phyloP scores from a whole-genome alignment of 2,329 filamentous ascomycete species.

The Sporothrix protearum region DNA sequence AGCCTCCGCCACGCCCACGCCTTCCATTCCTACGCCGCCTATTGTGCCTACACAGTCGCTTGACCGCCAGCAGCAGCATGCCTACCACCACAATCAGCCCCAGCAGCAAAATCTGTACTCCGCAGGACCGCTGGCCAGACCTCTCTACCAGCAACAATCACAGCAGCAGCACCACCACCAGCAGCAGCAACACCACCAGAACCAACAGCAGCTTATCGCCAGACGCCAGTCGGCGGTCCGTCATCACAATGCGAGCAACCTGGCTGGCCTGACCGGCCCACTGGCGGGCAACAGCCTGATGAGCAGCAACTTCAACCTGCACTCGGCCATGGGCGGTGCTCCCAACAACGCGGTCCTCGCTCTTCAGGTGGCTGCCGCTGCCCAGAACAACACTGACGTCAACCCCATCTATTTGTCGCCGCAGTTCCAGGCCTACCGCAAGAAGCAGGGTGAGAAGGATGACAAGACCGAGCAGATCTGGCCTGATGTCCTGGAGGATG shows the following conservation, averaged over 20 bases:
- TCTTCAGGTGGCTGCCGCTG: neutral
- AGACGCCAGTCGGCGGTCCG: conserved; percentile 19
- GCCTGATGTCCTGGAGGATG: conserved; percentile 61
- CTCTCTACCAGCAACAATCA: conserved; percentile 30
- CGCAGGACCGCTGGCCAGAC: conserved; percentile 19
- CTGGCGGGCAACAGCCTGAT: conserved; percentile 17
- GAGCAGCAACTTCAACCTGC: conserved; percentile 15
- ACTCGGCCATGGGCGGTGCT: neutral
- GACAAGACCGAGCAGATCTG: conserved; percentile 59
- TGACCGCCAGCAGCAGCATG: conserved; percentile 33
- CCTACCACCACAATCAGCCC: conserved; percentile 24
- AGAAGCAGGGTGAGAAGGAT: conserved; percentile 61
- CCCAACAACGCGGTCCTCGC: conserved; percentile 7
- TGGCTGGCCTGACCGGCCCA: conserved; percentile 19
- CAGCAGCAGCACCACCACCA: conserved; percentile 33
- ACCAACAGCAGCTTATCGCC: conserved; percentile 22
- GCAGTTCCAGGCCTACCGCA: conserved; percentile 63
- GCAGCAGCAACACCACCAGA: conserved; percentile 29
- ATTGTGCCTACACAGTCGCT: conserved; percentile 51
- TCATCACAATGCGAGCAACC: conserved; percentile 19
- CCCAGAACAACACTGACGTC: conserved; percentile 28
- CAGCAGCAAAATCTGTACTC: conserved; percentile 23
- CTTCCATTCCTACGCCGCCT: conserved; percentile 41
- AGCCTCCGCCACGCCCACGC: conserved; percentile 38
- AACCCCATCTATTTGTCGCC: conserved; percentile 62